phyloP scores from a whole-genome alignment of 177 flowering plant species.

The Telopea speciosissima region DNA sequence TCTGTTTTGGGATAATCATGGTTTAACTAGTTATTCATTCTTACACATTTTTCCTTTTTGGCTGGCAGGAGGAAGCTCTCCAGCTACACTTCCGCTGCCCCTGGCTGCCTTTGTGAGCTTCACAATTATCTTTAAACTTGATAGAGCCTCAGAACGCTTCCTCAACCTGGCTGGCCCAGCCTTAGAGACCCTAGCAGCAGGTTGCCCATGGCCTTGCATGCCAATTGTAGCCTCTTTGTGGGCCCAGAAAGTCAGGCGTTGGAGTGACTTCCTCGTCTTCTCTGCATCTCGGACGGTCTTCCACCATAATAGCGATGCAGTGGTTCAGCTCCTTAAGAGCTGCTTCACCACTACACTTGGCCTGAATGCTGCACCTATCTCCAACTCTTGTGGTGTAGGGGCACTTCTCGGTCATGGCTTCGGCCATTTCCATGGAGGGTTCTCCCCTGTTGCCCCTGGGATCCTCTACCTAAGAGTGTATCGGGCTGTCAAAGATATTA shows the following conservation, averaged over 20 bases:
- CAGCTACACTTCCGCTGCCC: slow-evolving; percentile 87
- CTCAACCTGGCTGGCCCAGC: slow-evolving; percentile 90
- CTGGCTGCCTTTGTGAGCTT: slow-evolving; percentile 97
- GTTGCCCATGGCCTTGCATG: slow-evolving; percentile 99
- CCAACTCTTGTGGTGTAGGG: slow-evolving; percentile 71
- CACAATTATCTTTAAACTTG: slow-evolving; percentile 91
- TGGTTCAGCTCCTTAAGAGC: slow-evolving; percentile 86
- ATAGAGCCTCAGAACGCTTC: slow-evolving; percentile 71
- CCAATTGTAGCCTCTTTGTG: slow-evolving; percentile 90
- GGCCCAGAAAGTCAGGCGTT: slow-evolving; percentile 93
- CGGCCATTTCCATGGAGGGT: slow-evolving; percentile 67
- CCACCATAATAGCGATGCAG: slow-evolving; percentile 75
- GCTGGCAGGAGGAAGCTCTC: slow-evolving; percentile 62
- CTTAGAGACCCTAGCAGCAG: slow-evolving; percentile 83
- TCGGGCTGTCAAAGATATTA: slow-evolving; percentile 54
- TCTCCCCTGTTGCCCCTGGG: slow-evolving; percentile 92
- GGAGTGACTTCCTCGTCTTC: slow-evolving; percentile 90
- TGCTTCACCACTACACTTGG: slow-evolving; percentile 90
- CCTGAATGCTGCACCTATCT: slow-evolving; percentile 36
- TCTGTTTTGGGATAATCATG: not conserved
- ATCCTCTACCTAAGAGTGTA: slow-evolving; percentile 70
- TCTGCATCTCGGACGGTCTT: slow-evolving; percentile 95
- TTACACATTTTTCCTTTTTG: not conserved
- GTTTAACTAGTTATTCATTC: not conserved
- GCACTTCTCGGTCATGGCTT: slow-evolving; percentile 94